Evolutionary conservation across 2,329 filamentous ascomycete genomes (phyloP).

Genomic region (Exserohilum turcica): DNA sequence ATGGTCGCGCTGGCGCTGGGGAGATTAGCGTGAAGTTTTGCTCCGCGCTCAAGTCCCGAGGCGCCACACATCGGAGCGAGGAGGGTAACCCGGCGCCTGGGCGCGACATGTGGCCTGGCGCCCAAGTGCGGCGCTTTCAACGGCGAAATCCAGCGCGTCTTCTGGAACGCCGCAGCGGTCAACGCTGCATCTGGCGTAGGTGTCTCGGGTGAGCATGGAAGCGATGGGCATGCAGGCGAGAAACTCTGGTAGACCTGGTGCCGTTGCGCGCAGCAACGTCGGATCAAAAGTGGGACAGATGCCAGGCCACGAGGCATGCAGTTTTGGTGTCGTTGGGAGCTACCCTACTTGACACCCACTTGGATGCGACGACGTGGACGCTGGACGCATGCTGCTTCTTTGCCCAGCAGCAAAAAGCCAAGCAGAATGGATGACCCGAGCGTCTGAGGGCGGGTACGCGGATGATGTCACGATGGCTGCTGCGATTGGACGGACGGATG

Average conservation of each 20-base stretch:
- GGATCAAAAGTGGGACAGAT: slow-evolving; percentile 2
- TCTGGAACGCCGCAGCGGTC: slow-evolving; percentile 7
- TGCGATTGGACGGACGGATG: background rate
- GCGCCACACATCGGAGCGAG: slow-evolving; percentile 17
- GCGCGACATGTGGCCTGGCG: slow-evolving; percentile 9
- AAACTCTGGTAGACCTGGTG: background rate
- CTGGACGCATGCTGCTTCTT: background rate
- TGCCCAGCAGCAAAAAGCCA: background rate
- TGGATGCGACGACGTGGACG: background rate
- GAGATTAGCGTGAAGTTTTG: slow-evolving; percentile 17
- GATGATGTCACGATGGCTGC: background rate
- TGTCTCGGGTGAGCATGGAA: background rate
- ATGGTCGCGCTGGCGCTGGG: slow-evolving; percentile 19
- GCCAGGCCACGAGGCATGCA: background rate
- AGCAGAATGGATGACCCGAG: background rate
- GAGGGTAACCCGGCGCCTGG: slow-evolving; percentile 24
- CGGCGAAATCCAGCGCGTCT: slow-evolving; percentile 11
- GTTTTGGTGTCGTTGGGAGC: background rate
- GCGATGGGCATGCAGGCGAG: background rate
- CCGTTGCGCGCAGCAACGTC: background rate
- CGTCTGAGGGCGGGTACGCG: background rate
- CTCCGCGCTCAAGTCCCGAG: slow-evolving; percentile 17
- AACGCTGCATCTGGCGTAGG: background rate
- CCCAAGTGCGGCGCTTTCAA: slow-evolving; percentile 25
- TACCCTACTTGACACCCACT: background rate